Evolutionary conservation across 129 eudicot species (phyloP).

Genomic region (Heracleum sosnowskyi): DNA sequence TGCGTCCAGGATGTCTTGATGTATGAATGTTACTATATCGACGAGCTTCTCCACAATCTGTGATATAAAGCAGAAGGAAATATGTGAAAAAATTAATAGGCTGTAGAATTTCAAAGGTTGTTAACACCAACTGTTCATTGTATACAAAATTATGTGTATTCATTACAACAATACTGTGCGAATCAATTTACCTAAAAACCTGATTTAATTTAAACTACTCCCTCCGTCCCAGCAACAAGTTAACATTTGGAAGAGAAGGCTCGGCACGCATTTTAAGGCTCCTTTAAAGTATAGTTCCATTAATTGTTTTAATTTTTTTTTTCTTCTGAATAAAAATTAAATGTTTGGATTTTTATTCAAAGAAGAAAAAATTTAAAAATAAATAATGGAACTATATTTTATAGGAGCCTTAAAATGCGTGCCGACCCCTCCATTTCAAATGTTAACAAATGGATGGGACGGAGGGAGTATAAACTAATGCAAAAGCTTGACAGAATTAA

Average conservation of each 20-base stretch:
- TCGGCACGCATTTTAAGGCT: too few species aligned
- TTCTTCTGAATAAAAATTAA: too few species aligned
- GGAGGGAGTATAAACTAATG: neutral
- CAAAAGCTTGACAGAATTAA: neutral
- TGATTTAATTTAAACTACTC: neutral
- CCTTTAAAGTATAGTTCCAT: too few species aligned
- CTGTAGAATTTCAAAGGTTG: neutral
- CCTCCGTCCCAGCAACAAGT: too few species aligned
- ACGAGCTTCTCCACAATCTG: constrained; percentile 98
- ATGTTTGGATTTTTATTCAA: too few species aligned
- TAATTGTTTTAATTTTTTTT: too few species aligned
- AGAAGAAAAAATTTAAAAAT: too few species aligned
- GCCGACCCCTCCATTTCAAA: too few species aligned
- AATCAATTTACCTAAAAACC: neutral
- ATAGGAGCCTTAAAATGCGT: too few species aligned
- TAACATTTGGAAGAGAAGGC: too few species aligned
- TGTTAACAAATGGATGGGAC: too few species aligned
- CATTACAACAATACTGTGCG: neutral
- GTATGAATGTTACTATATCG: constrained; percentile 79
- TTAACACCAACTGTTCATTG: neutral
- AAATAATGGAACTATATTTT: too few species aligned
- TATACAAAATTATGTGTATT: neutral
- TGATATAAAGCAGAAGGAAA: constrained; percentile 14
- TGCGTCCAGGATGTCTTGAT: constrained; percentile 72
- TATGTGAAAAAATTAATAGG: neutral